Conservation (phyloP, 257 asterid species). For the Nemophila menziesii region DNA sequence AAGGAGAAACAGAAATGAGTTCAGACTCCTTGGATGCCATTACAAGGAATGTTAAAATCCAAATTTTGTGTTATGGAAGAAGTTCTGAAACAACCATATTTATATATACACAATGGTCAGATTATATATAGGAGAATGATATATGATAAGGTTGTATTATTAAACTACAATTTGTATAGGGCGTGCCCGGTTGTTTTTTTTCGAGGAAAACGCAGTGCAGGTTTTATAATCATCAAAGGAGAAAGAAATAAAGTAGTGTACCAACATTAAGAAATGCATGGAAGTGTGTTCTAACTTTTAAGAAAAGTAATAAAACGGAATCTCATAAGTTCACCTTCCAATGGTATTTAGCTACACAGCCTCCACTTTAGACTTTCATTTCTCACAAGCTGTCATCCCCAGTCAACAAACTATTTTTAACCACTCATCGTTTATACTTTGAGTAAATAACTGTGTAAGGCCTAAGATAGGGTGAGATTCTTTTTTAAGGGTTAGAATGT, state of each 20-base stretch:
- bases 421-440: too few relatives aligned
- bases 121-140: background rate
- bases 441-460: too few relatives aligned
- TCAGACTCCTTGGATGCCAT: constrained; percentile 20
- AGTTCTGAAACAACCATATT: background rate
- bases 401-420: too few relatives aligned
- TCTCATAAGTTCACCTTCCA: background rate
- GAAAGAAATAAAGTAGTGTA: background rate
- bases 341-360: background rate
- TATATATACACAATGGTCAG: background rate
- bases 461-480: too few relatives aligned
- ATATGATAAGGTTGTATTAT: background rate
- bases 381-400: too few relatives aligned
- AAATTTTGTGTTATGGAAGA: background rate
- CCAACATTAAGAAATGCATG: background rate
- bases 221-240: background rate
- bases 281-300: background rate
- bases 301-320: background rate
- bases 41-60: background rate
- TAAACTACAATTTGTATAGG: too few relatives aligned
- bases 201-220: background rate
- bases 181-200: background rate
- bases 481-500: too few relatives aligned
- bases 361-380: background rate
- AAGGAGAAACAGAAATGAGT: constrained; percentile 15